A percentile compares a stretch with the other conserved stretches of the same genome.
Conservation (phyloP, 1,284 basidiomycete genomes). For the Heliocybe sulcata region DNA sequence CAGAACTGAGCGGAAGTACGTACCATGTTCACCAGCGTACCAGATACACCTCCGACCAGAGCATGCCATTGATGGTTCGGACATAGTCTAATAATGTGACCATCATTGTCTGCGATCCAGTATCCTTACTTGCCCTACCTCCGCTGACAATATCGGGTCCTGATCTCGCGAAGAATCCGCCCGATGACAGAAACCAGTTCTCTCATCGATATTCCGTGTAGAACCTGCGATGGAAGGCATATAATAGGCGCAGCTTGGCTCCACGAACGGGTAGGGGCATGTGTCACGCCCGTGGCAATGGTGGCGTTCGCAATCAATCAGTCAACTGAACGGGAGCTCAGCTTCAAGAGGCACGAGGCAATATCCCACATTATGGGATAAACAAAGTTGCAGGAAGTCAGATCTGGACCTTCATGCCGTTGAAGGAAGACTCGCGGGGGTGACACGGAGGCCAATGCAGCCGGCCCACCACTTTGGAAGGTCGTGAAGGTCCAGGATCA, state of each 20-base stretch:
- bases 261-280: background rate
- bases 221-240: background rate
- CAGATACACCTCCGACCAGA: background rate
- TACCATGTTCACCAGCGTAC: background rate
- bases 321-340: background rate
- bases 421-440: background rate
- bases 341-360: background rate
- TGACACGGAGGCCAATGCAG: background rate
- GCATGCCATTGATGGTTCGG: background rate
- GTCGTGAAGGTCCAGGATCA: background rate
- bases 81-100: background rate
- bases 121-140: background rate
- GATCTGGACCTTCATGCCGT: background rate
- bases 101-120: background rate
- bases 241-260: background rate
- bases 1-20: background rate
- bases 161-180: background rate
- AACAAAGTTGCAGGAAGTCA: background rate
- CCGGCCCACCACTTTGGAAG: background rate
- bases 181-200: background rate
- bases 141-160: background rate
- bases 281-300: background rate
- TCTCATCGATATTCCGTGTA: background rate
- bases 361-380: background rate
- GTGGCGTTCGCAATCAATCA: background rate